Evolutionary conservation across 2,329 filamentous ascomycete genomes (phyloP).

Genomic region (Dothiorella sarmentorum): DNA sequence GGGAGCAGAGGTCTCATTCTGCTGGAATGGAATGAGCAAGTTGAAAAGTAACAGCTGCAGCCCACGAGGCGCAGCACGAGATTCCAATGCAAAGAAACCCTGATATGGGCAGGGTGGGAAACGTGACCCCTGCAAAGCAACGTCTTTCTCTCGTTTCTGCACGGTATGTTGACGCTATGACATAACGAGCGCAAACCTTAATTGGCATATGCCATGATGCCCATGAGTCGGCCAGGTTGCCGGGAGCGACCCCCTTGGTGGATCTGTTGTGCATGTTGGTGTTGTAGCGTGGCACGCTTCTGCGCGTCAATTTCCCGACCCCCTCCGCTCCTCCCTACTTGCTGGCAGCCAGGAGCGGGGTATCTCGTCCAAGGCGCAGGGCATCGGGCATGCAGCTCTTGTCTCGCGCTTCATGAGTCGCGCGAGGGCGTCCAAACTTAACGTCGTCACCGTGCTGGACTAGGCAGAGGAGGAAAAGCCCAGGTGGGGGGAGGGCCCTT

Average conservation of each 20-base stretch:
- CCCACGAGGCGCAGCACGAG: background rate
- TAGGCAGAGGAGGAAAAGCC: background rate
- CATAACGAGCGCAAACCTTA: conserved; percentile 2
- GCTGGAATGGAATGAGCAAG: no score
- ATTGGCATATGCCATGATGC: background rate
- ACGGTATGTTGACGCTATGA: background rate
- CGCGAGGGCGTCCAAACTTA: background rate
- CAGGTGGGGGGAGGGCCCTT: background rate
- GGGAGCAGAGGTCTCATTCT: no score
- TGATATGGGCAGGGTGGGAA: no score
- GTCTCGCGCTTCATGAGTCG: conserved; percentile 4
- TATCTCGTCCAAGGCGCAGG: no score
- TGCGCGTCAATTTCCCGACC: conserved; percentile 4
- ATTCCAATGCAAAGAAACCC: conserved; percentile 1
- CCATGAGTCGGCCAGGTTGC: background rate
- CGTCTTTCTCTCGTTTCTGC: background rate
- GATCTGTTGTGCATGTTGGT: no score
- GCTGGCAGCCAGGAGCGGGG: background rate
- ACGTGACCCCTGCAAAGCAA: no score
- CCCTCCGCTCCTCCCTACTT: background rate
- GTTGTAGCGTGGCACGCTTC: conserved; percentile 11
- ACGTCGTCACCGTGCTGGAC: conserved; percentile 1
- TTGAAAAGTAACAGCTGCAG: no score
- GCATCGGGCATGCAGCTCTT: no score
- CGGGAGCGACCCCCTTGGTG: conserved; percentile 6